phyloP scores from a whole-genome alignment of 192 early-diverging fungal species.

The Gonapodya sp. region DNA sequence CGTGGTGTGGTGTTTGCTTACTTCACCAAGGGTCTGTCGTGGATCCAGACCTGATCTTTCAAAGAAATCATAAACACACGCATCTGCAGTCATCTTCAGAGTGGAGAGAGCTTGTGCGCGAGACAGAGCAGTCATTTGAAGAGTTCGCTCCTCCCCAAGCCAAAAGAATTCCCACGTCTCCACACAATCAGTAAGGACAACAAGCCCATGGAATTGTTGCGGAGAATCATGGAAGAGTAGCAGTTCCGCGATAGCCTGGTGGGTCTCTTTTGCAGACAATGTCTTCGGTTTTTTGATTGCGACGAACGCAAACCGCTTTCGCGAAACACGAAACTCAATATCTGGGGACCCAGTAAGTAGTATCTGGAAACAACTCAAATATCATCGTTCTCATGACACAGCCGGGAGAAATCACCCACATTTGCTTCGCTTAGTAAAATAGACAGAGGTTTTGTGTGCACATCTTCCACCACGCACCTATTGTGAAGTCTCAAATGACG shows the following conservation, averaged over 20 bases:
- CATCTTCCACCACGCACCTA: slow-evolving; percentile 1
- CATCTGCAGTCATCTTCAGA: slow-evolving; percentile 4
- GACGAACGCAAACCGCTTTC: background rate
- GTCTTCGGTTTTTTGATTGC: background rate
- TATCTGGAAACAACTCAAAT: background rate
- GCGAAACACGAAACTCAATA: background rate
- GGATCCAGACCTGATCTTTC: slow-evolving; percentile 3
- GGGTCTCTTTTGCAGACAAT: slow-evolving; percentile 1
- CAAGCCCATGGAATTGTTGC: background rate
- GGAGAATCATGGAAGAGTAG: slow-evolving; percentile 4
- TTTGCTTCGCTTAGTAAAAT: background rate
- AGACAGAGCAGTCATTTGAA: slow-evolving; percentile 1
- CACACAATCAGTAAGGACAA: slow-evolving; percentile 2
- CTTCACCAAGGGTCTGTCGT: background rate
- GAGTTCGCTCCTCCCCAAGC: slow-evolving; percentile 1
- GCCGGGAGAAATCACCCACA: background rate
- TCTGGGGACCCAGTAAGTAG: background rate
- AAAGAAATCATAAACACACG: background rate
- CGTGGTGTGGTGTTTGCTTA: background rate
- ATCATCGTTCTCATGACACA: background rate
- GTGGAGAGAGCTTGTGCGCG: background rate
- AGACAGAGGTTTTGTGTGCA: slow-evolving; percentile 4
- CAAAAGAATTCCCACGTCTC: background rate
- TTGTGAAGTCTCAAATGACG: slow-evolving; percentile 2
- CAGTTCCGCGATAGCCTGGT: background rate